These are phyloP conservation scores for Knufia petricola DNA, from an alignment of 2,329 filamentous ascomycete genomes.

Conservation along the genomic window DNA sequence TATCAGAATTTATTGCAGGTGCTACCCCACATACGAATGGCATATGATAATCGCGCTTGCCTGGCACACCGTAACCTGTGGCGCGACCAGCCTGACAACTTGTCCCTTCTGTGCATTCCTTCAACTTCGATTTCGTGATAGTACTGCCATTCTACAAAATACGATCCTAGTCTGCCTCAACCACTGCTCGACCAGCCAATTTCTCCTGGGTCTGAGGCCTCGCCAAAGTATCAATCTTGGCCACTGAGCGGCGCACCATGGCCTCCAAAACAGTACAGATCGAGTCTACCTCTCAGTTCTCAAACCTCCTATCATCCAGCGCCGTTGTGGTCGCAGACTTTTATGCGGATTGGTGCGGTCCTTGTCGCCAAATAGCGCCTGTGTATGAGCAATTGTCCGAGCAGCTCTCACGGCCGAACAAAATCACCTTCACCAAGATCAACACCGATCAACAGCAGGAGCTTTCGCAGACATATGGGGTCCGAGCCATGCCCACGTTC, in stretches of 20 bases:
- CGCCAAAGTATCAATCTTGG: neutral
- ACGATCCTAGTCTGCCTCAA: neutral
- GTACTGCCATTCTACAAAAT: too few species aligned
- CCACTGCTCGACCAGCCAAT: neutral
- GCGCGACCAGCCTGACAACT: too few species aligned
- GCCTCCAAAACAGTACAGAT: conserved; percentile 44
- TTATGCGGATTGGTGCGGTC: conserved; percentile 76
- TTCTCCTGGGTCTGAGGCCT: neutral
- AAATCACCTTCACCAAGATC: conserved; percentile 78
- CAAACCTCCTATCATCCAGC: conserved; percentile 57
- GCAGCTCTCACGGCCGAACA: conserved; percentile 59
- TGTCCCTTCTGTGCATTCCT: too few species aligned
- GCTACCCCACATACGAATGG: too few species aligned
- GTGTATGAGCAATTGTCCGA: conserved; percentile 68
- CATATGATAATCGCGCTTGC: too few species aligned
- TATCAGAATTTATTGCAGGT: too few species aligned
- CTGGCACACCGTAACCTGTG: too few species aligned
- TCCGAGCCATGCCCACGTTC: conserved; percentile 83
- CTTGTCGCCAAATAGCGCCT: conserved; percentile 75
- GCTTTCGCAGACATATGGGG: conserved; percentile 61
- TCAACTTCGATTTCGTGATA: too few species aligned
- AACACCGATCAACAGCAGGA: conserved; percentile 69
- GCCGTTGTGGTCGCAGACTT: conserved; percentile 82
- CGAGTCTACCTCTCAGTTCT: conserved; percentile 58
- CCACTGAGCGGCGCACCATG: conserved; percentile 16